Percentiles rank a stretch among this genome's conserved stretches.
These are phyloP conservation scores for Leucosporidium creatinivorum DNA, from an alignment of 768 basidiomycete genomes.

Conservation along the genomic window DNA sequence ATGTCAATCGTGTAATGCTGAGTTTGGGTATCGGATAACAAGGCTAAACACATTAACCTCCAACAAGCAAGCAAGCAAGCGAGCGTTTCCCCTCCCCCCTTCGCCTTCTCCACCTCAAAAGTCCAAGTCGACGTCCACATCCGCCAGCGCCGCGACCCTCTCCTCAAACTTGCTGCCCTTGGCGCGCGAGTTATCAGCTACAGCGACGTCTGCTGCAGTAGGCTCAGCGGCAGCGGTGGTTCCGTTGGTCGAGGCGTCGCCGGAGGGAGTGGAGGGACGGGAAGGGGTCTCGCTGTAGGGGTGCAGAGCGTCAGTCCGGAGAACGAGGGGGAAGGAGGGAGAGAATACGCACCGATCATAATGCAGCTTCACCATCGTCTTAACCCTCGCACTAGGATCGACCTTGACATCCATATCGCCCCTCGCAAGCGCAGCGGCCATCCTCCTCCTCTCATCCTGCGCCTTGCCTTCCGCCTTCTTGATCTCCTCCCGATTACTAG, in stretches of 20 bases:
- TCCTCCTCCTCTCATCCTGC: conserved; percentile 57
- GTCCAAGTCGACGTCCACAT: conserved; percentile 25
- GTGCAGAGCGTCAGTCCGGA: no score
- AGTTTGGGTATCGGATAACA: no score
- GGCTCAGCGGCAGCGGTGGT: neutral
- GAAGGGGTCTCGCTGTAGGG: conserved; percentile 8
- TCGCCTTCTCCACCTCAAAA: neutral
- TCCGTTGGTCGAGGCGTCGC: no score
- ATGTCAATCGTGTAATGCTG: no score
- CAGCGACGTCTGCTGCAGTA: neutral
- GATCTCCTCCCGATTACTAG: conserved; percentile 71
- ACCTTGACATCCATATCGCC: conserved; percentile 26
- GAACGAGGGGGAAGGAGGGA: neutral
- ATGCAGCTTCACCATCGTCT: conserved; percentile 27
- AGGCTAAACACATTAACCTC: no score
- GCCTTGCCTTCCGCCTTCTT: conserved; percentile 66
- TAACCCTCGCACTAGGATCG: conserved; percentile 32
- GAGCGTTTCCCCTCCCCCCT: no score
- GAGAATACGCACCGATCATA: conserved; percentile 18
- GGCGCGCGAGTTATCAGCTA: neutral
- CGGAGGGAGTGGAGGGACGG: conserved; percentile 13
- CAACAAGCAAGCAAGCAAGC: no score
- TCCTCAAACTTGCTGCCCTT: conserved; percentile 23
- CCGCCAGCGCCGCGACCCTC: conserved; percentile 12
- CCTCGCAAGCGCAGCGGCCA: conserved; percentile 21